phyloP scores from a whole-genome alignment of 148 eudicot genomes.

The Mesembryanthemum crystallinum region DNA sequence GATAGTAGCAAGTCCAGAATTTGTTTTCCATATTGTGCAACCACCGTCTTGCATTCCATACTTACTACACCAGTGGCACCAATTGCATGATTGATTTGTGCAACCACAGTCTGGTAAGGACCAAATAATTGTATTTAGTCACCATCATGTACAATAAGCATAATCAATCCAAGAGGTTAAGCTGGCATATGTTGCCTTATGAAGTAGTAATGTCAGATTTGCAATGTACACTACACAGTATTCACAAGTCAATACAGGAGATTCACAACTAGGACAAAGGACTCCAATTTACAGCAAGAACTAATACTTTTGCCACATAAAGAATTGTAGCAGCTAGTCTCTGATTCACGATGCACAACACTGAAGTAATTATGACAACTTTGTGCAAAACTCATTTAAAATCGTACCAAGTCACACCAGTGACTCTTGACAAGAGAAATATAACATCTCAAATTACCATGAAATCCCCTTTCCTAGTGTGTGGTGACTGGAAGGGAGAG shows the following conservation, averaged over 20 bases:
- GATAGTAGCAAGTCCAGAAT: constrained; percentile 60
- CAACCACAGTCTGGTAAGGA: constrained; percentile 54
- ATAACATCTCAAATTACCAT: no score
- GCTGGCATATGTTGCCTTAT: not conserved
- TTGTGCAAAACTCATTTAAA: no score
- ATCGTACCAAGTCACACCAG: no score
- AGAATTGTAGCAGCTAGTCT: not conserved
- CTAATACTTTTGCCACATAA: not conserved
- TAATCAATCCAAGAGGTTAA: not conserved
- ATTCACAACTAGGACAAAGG: not conserved
- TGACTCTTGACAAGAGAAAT: no score
- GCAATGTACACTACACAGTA: not conserved
- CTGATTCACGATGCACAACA: no score
- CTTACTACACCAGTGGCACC: constrained; percentile 87
- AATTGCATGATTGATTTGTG: constrained; percentile 90
- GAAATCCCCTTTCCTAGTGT: no score
- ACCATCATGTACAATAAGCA: constrained; percentile 1
- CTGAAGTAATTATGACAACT: no score
- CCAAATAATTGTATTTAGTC: not conserved
- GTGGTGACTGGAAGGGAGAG: no score
- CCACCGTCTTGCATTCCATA: constrained; percentile 83
- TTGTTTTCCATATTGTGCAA: constrained; percentile 61
- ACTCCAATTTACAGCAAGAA: not conserved
- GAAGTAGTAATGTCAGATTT: not conserved
- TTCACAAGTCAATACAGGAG: not conserved